Base-by-base conservation (phyloP, 768 basidiomycete genomes). In the Amanita rubescens region DNA sequence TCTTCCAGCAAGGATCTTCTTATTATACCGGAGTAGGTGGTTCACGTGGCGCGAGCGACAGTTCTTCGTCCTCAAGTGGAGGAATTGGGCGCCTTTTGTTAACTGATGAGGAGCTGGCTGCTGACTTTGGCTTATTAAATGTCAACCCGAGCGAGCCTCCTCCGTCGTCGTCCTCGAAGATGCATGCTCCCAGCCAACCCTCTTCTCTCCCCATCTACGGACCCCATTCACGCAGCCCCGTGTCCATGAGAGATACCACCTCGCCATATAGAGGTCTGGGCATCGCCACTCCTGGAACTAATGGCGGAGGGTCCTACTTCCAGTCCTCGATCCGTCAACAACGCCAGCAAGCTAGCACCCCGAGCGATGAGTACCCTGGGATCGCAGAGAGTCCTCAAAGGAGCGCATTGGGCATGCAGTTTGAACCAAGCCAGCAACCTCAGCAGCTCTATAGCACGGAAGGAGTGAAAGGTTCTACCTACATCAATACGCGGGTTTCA, bases 71-170 rank as follows among this genome's bases (percentile, higher is more conserved):
- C 10, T 27, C 49, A 25, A 17, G 25, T 69, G 56, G 67, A 65
- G 49, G 84, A 4, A 14, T 33, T 46, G 52, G 42, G 8, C 22
- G 43, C 2, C 69, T 89, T 25, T 70, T 86, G 67, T 68, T 92
- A 19, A 81, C 81, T 0, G 90, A 93, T 57, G 90, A 92, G 48
- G 90, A 93, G 56, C 78, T 93, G 17, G 86, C 86, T 0, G 78
- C 75, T 19, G 86, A 86, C 60, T 75, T 91, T 32, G 80, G 78
- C 20, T 61, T 80, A 53, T 72, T 90, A 57, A 85, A 71, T 60
- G 60, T 90, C n/a, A 75, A 74, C 55, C 59, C 71, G 1, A 73
- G 69, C 42, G 72, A 78, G 32, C 68, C 71, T 5, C 63, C 68
- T 3, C 54, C 74, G 3, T 72, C 75, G 17, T 74, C 74, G 3